A percentile compares a stretch with the other conserved stretches of the same genome.
Conservation (phyloP, 495 filamentous ascomycete species). For the Choiromyces venosus region DNA sequence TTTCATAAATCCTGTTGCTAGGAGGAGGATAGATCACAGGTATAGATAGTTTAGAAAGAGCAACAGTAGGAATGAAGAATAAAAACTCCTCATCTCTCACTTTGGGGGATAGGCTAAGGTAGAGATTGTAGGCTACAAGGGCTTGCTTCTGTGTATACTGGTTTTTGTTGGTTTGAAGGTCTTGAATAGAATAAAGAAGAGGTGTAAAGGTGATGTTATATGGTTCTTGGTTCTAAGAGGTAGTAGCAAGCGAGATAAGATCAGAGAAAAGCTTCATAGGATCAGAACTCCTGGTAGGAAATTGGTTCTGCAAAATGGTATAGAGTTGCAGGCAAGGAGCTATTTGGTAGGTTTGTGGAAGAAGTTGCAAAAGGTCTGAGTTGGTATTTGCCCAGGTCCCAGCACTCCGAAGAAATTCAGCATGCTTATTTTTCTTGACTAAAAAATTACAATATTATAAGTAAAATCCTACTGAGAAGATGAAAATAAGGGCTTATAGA, state of each 20-base stretch:
- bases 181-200: background rate
- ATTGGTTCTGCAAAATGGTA: background rate
- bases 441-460: too few species aligned
- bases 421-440: too few species aligned
- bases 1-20: constrained; percentile 1
- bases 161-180: background rate
- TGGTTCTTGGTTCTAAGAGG: background rate
- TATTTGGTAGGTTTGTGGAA: background rate
- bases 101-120: background rate
- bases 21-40: background rate
- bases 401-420: too few species aligned
- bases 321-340: background rate
- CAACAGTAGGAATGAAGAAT: background rate
- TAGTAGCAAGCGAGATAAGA: background rate
- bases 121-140: background rate
- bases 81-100: background rate
- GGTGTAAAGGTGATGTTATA: background rate
- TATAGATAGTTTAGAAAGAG: background rate
- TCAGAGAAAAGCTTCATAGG: background rate
- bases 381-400: too few species aligned
- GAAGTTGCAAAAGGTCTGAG: background rate
- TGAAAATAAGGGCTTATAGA: too few species aligned
- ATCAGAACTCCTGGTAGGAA: background rate
- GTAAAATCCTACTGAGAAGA: too few species aligned
- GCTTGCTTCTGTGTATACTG: background rate